phyloP scores from a whole-genome alignment of 768 basidiomycete genomes.

The Agaricus subrufescens region DNA sequence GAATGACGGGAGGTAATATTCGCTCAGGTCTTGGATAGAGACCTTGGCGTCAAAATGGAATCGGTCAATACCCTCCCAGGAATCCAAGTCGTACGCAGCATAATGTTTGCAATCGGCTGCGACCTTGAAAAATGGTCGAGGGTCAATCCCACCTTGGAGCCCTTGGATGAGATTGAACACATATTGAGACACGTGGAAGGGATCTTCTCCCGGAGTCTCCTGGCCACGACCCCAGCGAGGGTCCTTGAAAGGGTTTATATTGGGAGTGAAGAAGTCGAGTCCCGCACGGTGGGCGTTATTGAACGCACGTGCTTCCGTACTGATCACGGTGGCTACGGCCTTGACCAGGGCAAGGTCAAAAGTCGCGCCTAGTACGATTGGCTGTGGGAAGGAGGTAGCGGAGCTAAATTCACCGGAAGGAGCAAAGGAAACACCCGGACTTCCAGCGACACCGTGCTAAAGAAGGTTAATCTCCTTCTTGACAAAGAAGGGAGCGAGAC shows the following conservation, averaged over 20 bases:
- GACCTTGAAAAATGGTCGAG: slow-evolving; percentile 44
- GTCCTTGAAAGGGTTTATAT: slow-evolving; percentile 56
- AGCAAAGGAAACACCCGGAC: slow-evolving; percentile 50
- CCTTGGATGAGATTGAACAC: slow-evolving; percentile 50
- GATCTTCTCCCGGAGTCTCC: slow-evolving; percentile 60
- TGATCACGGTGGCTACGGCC: slow-evolving; percentile 43
- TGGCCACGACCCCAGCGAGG: slow-evolving; percentile 62
- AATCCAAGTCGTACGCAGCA: slow-evolving; percentile 54
- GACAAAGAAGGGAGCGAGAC: slow-evolving; percentile 10
- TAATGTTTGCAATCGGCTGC: slow-evolving; percentile 59
- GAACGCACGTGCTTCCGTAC: slow-evolving; percentile 55
- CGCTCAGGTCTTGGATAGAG: slow-evolving; percentile 48
- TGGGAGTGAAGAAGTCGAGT: slow-evolving; percentile 54
- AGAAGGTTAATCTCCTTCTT: background rate
- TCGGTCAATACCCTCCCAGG: slow-evolving; percentile 48
- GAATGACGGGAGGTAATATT: slow-evolving; percentile 54
- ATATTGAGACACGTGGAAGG: slow-evolving; percentile 48
- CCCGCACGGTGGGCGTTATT: slow-evolving; percentile 50
- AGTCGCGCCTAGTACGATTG: slow-evolving; percentile 49
- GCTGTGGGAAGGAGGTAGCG: slow-evolving; percentile 56
- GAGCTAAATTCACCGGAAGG: slow-evolving; percentile 46
- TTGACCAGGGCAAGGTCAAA: slow-evolving; percentile 53
- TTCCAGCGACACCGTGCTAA: slow-evolving; percentile 51
- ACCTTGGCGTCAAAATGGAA: slow-evolving; percentile 51
- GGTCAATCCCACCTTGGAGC: slow-evolving; percentile 54